Evolutionary conservation across 2,329 filamentous ascomycete genomes (phyloP).

Genomic region (Cytospora mali): DNA sequence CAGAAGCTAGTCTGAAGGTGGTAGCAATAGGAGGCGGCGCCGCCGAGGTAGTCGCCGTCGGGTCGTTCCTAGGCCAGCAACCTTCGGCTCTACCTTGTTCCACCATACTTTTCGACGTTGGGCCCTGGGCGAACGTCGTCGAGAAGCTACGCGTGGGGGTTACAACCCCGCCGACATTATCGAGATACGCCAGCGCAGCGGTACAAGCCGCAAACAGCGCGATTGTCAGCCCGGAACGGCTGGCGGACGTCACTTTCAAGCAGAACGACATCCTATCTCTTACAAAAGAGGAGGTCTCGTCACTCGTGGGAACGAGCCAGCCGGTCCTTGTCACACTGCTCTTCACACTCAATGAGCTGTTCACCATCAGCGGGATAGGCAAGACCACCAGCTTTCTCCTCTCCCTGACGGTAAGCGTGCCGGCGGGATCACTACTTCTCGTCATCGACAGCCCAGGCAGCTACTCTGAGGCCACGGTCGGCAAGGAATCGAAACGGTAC

Average conservation of each 20-base stretch:
- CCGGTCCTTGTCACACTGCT: conserved; percentile 72
- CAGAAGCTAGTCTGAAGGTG: conserved; percentile 39
- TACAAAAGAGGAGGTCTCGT: conserved; percentile 37
- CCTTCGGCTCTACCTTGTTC: conserved; percentile 33
- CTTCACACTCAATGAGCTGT: conserved; percentile 96
- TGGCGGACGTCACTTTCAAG: conserved; percentile 46
- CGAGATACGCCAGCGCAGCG: conserved; percentile 31
- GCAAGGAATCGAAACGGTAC: conserved; percentile 66
- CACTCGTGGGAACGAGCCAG: conserved; percentile 33
- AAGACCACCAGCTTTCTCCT: conserved; percentile 78
- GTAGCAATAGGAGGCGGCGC: conserved; percentile 60
- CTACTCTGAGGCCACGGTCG: conserved; percentile 81
- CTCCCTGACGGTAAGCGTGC: conserved; percentile 61
- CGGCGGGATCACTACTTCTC: conserved; percentile 68
- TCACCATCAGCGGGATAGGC: conserved; percentile 71
- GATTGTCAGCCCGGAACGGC: conserved; percentile 43
- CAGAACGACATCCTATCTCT: conserved; percentile 55
- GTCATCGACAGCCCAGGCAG: conserved; percentile 93
- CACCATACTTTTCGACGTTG: conserved; percentile 77
- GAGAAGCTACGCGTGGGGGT: conserved; percentile 59
- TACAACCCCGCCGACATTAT: conserved; percentile 52
- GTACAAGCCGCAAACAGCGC: conserved; percentile 48
- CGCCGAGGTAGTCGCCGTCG: conserved; percentile 62
- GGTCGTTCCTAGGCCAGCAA: conserved; percentile 43
- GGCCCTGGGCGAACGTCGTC: conserved; percentile 71